Conservation (phyloP, 75 land plant species). For the Selaginella tamariscina region DNA sequence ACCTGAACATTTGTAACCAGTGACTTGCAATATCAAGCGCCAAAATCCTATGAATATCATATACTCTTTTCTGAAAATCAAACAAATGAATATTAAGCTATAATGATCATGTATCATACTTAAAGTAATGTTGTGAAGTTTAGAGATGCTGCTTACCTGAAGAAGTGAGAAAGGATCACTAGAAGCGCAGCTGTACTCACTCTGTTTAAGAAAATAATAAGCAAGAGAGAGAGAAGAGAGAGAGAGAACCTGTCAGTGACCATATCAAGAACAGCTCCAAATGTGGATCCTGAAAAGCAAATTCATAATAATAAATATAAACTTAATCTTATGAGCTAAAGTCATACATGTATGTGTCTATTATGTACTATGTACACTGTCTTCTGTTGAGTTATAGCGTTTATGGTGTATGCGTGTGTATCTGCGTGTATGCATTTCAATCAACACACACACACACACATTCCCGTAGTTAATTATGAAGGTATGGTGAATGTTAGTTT, state of each 20-base stretch:
- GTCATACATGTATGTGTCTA: neutral
- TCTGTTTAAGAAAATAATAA: slow-evolving; percentile 31
- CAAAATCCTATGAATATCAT: slow-evolving; percentile 54
- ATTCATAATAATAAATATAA: neutral
- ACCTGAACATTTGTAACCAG: slow-evolving; percentile 99
- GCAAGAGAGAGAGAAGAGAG: neutral
- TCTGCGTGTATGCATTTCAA: too few species aligned
- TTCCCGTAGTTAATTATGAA: too few species aligned
- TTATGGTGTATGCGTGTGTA: slow-evolving; percentile 1
- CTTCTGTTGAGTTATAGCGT: neutral
- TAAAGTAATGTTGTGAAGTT: neutral
- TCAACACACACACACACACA: too few species aligned
- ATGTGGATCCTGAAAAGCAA: slow-evolving; percentile 69
- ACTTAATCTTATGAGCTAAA: neutral
- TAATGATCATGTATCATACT: neutral
- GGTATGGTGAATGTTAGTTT: neutral
- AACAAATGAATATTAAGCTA: neutral
- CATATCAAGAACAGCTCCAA: slow-evolving; percentile 99
- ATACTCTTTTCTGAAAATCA: neutral
- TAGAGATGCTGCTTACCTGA: slow-evolving; percentile 35
- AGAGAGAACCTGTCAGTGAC: slow-evolving; percentile 79
- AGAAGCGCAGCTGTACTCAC: slow-evolving; percentile 95
- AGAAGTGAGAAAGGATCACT: slow-evolving; percentile 77
- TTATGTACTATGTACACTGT: neutral
- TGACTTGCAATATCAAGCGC: slow-evolving; percentile 90